Conservation (phyloP, 495 filamentous ascomycete genomes). For the Immersiella caudata region DNA sequence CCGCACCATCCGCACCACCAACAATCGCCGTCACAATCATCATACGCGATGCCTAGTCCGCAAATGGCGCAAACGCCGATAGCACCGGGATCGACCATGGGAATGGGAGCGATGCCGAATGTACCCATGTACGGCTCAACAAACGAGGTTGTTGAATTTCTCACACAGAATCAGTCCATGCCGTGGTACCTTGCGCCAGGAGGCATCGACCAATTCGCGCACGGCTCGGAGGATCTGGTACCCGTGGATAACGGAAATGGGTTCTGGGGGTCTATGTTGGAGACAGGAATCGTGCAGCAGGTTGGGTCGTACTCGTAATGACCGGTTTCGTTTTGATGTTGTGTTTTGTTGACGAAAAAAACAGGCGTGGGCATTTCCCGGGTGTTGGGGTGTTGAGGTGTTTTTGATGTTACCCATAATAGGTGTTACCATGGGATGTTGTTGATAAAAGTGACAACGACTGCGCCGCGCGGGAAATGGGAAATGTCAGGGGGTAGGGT, state of each 20-base stretch:
- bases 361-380: neutral
- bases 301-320: slow-evolving; percentile 1
- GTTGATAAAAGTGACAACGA: neutral
- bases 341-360: neutral
- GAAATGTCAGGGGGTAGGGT: neutral
- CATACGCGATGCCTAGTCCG: slow-evolving; percentile 24
- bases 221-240: slow-evolving; percentile 35
- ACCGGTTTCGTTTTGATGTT: neutral
- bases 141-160: slow-evolving; percentile 32
- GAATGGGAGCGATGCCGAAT: slow-evolving; percentile 14
- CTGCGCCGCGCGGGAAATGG: neutral
- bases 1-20: slow-evolving; percentile 14
- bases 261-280: slow-evolving; percentile 33
- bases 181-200: slow-evolving; percentile 42
- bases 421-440: neutral
- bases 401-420: neutral
- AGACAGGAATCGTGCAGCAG: slow-evolving; percentile 6
- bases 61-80: slow-evolving; percentile 21
- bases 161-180: slow-evolving; percentile 37
- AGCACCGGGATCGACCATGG: neutral
- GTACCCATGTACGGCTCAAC: slow-evolving; percentile 26
- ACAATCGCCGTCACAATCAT: slow-evolving; percentile 23
- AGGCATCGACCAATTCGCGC: slow-evolving; percentile 46
- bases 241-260: slow-evolving; percentile 30
- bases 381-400: neutral